Base-by-base conservation (phyloP, 2,329 filamentous ascomycete species). In the Helminthosporium solani region DNA sequence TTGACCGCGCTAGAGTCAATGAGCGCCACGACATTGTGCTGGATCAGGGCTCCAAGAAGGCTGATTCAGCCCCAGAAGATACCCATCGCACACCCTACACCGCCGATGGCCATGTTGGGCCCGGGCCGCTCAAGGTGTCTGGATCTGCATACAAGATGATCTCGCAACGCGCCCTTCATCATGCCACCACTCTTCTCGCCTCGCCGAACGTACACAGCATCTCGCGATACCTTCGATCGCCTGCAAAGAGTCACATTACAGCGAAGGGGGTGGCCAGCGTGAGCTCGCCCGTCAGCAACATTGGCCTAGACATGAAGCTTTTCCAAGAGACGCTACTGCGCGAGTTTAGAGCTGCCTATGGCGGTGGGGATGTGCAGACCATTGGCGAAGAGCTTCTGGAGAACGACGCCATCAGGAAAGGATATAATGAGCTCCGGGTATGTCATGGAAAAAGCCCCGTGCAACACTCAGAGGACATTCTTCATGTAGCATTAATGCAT, bases 121-220 rank as follows among this genome's bases (percentile, higher is more conserved):
- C 64, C 7, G 58, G 60, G 28, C 69, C 75, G 7, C 56, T 85
- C 64, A 99, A 99, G 69, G 80, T 97, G 9, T 96, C 90, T 0
- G 94, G 94, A 1, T 96, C 90, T 0, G 94, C 94, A 9, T 99
- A 95, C 73, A 97, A 97, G 71, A 77, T 99, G 43, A 96, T 88
- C 0, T 79, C 88, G 19, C 75, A 82, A 39, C 80, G 92, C 35
- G 86, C 90, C 7, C 76, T 99, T 47, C 94, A 99, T 70, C 94
- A 99, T 70, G 94, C 91, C 7, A 99, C 94, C 0, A 94, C 90
- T 61, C 77, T 99, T 34, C 76, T 97, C 2, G 77, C 79, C 27
- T 91, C 88, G 43, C 86, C 86, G 2, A 88, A 95, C 63, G 74
- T 97, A 33, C 68, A 74, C 23, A 72, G 76, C 33, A 87, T 97